These are phyloP conservation scores for Coprinellus micaceus DNA, from an alignment of 768 basidiomycete species.

Conservation along the genomic window DNA sequence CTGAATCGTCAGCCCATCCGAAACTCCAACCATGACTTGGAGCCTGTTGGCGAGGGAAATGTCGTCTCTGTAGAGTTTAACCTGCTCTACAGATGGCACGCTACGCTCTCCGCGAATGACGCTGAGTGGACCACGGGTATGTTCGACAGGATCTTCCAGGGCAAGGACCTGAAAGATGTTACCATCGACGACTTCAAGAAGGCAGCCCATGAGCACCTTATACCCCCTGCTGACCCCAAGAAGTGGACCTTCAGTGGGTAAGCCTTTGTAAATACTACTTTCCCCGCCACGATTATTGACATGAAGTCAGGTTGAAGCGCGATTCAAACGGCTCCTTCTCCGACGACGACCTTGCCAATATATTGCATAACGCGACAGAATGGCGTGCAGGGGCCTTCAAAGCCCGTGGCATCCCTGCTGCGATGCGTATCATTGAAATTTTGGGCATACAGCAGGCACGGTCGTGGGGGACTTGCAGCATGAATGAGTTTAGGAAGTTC, in stretches of 20 bases:
- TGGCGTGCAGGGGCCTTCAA: slow-evolving; percentile 58
- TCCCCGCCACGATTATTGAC: no score
- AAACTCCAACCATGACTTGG: slow-evolving; percentile 45
- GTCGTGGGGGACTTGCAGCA: slow-evolving; percentile 70
- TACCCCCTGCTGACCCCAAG: slow-evolving; percentile 28
- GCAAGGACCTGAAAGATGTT: slow-evolving; percentile 38
- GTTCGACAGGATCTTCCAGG: slow-evolving; percentile 44
- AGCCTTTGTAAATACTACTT: no score
- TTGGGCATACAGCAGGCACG: slow-evolving; percentile 65
- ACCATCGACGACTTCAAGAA: slow-evolving; percentile 35
- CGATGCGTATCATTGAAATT: slow-evolving; percentile 63
- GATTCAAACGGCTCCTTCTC: slow-evolving; percentile 51
- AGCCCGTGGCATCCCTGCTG: slow-evolving; percentile 66
- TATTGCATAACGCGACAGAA: slow-evolving; percentile 62
- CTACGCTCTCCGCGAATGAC: slow-evolving; percentile 54
- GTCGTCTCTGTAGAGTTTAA: slow-evolving; percentile 77
- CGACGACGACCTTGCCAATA: slow-evolving; percentile 58
- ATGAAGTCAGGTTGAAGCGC: slow-evolving; percentile 43
- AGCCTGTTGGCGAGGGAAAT: slow-evolving; percentile 70
- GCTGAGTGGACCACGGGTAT: slow-evolving; percentile 47
- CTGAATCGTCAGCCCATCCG: slow-evolving; percentile 52
- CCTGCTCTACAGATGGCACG: slow-evolving; percentile 62
- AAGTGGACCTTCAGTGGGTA: slow-evolving; percentile 58
- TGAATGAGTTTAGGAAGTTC: slow-evolving; percentile 73
- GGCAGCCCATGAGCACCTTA: slow-evolving; percentile 27